Percentiles rank a stretch among this genome's conserved stretches.
Conservation (phyloP, 164 flowering plant genomes). For the Warburgia ugandensis region DNA sequence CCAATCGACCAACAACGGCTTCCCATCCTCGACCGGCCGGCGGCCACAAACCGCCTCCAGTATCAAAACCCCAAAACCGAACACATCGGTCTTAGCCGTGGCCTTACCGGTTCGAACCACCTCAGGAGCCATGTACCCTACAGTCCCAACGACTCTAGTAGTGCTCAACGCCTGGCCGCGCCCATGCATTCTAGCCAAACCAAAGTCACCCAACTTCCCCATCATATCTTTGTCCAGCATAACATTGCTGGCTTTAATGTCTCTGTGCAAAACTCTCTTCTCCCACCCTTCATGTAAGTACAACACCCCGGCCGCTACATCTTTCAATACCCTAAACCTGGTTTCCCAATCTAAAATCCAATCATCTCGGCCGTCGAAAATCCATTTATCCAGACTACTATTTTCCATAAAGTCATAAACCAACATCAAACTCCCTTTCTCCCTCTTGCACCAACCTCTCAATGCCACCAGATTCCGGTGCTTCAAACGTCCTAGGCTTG, state of each 20-base stretch:
- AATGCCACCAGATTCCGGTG: conserved; percentile 42
- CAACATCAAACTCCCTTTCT: conserved; percentile 25
- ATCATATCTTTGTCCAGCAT: conserved; percentile 41
- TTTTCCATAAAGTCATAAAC: conserved; percentile 45
- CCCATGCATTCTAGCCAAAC: conserved; percentile 32
- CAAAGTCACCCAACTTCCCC: conserved; percentile 42
- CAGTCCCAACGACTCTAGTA: conserved; percentile 40
- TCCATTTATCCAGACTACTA: conserved; percentile 40
- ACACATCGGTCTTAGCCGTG: conserved; percentile 35
- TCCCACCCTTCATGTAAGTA: conserved; percentile 52
- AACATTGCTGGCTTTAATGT: conserved; percentile 50
- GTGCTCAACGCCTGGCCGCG: conserved; percentile 24
- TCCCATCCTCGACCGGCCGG: conserved; percentile 32
- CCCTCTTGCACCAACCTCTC: conserved; percentile 44
- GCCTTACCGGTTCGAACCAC: conserved; percentile 36
- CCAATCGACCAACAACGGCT: conserved; percentile 34
- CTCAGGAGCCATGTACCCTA: conserved; percentile 52
- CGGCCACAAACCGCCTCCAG: conserved; percentile 36
- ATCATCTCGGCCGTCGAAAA: conserved; percentile 27
- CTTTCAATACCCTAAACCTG: conserved; percentile 26
- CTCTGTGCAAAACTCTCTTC: conserved; percentile 38
- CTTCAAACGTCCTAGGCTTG: conserved; percentile 41
- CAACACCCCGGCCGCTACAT: conserved; percentile 32
- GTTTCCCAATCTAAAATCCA: conserved; percentile 28
- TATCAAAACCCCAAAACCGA: conserved; percentile 37